These are phyloP conservation scores for Ramaria rubella DNA, from an alignment of 768 basidiomycete genomes.

Conservation along the genomic window DNA sequence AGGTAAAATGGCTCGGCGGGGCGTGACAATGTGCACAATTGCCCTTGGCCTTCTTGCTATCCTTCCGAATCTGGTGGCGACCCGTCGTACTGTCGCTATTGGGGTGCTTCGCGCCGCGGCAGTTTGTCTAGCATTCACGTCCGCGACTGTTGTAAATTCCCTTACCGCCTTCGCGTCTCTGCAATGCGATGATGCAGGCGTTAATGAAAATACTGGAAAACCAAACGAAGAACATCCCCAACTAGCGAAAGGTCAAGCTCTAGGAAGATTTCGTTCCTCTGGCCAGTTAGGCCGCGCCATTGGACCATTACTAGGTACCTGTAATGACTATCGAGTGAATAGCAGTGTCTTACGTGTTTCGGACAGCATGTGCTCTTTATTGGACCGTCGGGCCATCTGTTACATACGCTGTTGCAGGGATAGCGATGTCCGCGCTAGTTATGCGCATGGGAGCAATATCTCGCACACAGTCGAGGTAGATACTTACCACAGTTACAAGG, in stretches of 20 bases:
- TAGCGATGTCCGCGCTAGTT: constrained; percentile 59
- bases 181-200: constrained; percentile 72
- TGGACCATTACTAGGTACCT: constrained; percentile 81
- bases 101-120: constrained; percentile 63
- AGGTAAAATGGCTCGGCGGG: constrained; percentile 74
- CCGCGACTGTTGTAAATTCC: constrained; percentile 91
- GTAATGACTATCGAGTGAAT: no score
- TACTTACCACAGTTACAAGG: neutral
- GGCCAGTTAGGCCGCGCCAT: constrained; percentile 92
- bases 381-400: constrained; percentile 81
- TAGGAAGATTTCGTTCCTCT: constrained; percentile 84
- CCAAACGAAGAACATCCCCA: constrained; percentile 49
- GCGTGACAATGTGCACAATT: constrained; percentile 64
- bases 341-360: neutral
- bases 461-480: neutral
- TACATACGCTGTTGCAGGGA: constrained; percentile 62
- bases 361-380: constrained; percentile 76
- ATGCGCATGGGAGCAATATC: constrained; percentile 46
- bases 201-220: constrained; percentile 54
- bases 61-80: constrained; percentile 51
- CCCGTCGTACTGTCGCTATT: constrained; percentile 38
- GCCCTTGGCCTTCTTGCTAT: constrained; percentile 67
- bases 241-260: constrained; percentile 75
- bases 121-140: constrained; percentile 85
- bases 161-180: constrained; percentile 87